Evolutionary conservation across 1,284 basidiomycete genomes (phyloP).

Genomic region (Trametes polyzona): DNA sequence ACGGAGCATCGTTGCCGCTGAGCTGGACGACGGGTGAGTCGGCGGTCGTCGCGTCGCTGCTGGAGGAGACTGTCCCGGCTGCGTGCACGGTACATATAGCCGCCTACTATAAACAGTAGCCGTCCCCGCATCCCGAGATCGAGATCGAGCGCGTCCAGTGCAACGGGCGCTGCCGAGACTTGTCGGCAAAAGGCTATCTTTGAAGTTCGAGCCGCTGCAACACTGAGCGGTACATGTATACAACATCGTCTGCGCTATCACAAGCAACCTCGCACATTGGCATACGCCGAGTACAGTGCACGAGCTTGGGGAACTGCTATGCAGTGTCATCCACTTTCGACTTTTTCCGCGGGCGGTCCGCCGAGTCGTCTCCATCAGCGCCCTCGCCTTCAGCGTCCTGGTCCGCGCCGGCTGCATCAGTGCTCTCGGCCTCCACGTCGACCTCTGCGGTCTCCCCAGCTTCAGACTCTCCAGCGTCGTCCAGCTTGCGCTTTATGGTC

Average conservation of each 20-base stretch:
- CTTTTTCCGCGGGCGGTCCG: constrained; percentile 30
- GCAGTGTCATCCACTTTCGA: constrained; percentile 22
- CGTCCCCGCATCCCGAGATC: not conserved
- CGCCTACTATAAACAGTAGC: not conserved
- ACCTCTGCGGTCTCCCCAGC: not conserved
- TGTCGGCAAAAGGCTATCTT: too few relatives aligned
- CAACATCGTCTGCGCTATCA: too few relatives aligned
- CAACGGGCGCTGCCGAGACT: too few relatives aligned
- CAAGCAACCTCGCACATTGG: too few relatives aligned
- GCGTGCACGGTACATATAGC: too few relatives aligned
- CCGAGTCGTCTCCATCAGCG: constrained; percentile 3
- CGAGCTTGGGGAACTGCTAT: too few relatives aligned
- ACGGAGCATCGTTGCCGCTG: constrained; percentile 16
- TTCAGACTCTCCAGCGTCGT: constrained; percentile 2
- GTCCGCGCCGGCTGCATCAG: not conserved
- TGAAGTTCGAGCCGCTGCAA: too few relatives aligned
- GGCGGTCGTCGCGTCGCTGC: constrained; percentile 5
- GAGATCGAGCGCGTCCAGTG: not conserved
- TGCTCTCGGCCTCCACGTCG: not conserved
- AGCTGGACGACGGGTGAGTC: not conserved
- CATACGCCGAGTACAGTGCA: too few relatives aligned
- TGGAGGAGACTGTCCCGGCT: not conserved
- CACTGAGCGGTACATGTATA: too few relatives aligned
- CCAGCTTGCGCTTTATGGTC: constrained; percentile 26
- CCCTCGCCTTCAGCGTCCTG: not conserved